phyloP scores from a whole-genome alignment of 148 eudicot genomes.

The Dysphania ambrosioides region DNA sequence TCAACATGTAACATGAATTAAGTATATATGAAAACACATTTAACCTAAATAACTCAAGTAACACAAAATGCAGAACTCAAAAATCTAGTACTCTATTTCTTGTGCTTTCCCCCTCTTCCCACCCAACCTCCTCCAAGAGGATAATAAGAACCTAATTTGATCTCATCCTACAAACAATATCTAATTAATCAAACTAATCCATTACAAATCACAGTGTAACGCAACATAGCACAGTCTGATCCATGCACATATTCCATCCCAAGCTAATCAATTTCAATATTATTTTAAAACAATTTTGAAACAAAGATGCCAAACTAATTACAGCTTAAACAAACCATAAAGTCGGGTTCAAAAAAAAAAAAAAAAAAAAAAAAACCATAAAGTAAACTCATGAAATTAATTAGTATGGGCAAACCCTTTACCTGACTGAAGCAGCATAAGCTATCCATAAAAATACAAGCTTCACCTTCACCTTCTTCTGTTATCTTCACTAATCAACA shows the following conservation, averaged over 20 bases:
- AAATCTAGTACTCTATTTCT: no score
- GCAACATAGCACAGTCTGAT: conserved; percentile 6
- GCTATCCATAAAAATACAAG: conserved; percentile 45
- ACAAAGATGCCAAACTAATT: not conserved
- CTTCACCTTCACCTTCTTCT: conserved; percentile 38
- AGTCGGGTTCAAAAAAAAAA: not conserved
- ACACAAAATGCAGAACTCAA: no score
- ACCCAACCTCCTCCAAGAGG: not conserved
- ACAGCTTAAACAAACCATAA: conserved; percentile 4
- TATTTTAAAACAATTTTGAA: not conserved
- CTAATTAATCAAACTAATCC: conserved; percentile 6
- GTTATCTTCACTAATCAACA: conserved; percentile 35
- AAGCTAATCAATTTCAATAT: conserved; percentile 1
- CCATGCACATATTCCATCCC: conserved; percentile 14
- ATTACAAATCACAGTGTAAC: not conserved
- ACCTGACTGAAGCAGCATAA: conserved; percentile 63
- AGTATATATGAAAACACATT: no score
- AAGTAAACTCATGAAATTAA: not conserved
- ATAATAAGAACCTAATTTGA: not conserved
- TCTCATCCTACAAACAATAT: conserved; percentile 8
- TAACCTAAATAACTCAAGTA: no score
- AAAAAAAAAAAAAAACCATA: not conserved
- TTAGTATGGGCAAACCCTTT: not conserved
- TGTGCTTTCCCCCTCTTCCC: no score
- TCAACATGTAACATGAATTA: no score